Conservation (phyloP, 2,329 filamentous ascomycete species). For the Arthrinium phaeospermum region DNA sequence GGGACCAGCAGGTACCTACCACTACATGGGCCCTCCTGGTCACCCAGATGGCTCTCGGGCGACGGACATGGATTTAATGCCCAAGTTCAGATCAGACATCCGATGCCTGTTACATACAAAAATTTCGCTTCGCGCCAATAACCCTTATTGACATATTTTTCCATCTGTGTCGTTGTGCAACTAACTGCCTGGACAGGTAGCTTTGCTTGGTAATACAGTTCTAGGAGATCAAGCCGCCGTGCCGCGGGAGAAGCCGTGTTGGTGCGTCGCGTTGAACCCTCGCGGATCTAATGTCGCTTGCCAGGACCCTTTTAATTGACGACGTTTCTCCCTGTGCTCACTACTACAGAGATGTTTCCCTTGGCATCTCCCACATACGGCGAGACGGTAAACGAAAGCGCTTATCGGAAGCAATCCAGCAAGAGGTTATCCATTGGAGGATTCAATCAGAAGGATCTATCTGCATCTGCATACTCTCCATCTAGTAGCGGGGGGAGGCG, state of each 20-base stretch:
- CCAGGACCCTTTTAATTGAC: constrained; percentile 15
- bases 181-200: neutral
- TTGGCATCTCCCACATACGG: neutral
- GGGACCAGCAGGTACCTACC: neutral
- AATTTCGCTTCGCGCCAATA: neutral
- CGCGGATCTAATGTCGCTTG: constrained; percentile 7
- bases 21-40: neutral
- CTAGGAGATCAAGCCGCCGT: neutral
- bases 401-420: neutral
- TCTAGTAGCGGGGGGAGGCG: neutral
- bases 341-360: neutral
- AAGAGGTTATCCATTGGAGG: neutral
- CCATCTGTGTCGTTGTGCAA: neutral
- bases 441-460: neutral
- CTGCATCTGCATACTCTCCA: neutral
- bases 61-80: neutral
- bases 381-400: neutral
- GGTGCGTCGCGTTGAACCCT: neutral
- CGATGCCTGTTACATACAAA: neutral
- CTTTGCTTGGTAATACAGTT: constrained; percentile 9
- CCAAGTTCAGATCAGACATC: constrained; percentile 13
- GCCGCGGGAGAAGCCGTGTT: constrained; percentile 11
- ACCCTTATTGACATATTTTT: neutral
- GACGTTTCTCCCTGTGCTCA: constrained; percentile 5
- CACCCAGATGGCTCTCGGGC: constrained; percentile 2